Evolutionary conservation across 106 monocot species (phyloP).

Genomic region (Acorus calamus): DNA sequence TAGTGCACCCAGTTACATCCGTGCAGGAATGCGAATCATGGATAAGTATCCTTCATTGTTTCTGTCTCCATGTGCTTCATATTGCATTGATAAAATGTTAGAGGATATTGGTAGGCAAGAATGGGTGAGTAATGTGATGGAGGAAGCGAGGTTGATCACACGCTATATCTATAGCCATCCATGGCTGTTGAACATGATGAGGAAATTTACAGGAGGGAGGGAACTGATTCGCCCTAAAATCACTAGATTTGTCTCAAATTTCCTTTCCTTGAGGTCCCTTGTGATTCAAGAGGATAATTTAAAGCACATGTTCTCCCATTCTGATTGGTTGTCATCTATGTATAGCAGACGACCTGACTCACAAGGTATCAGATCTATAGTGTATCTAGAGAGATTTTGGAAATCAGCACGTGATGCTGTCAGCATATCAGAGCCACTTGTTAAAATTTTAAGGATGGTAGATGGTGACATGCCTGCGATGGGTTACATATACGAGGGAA

Average conservation of each 20-base stretch:
- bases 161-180: conserved; percentile 20
- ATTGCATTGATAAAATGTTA: conserved; percentile 38
- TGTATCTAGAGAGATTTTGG: conserved; percentile 41
- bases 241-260: conserved; percentile 22
- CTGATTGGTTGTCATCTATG: conserved; percentile 34
- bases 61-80: conserved; percentile 43
- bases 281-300: conserved; percentile 32
- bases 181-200: conserved; percentile 19
- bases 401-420: conserved; percentile 34
- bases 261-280: conserved; percentile 39
- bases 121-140: conserved; percentile 18
- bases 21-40: conserved; percentile 16
- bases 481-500: conserved; percentile 39
- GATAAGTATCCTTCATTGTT: conserved; percentile 39
- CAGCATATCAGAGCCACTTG: conserved; percentile 28
- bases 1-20: conserved; percentile 22
- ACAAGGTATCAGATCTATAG: conserved; percentile 31
- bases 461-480: conserved; percentile 47
- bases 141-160: conserved; percentile 21
- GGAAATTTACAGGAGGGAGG: conserved; percentile 23
- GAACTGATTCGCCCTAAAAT: conserved; percentile 32
- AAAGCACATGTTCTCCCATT: conserved; percentile 39
- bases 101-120: conserved; percentile 40
- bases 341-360: conserved; percentile 27
- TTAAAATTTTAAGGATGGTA: conserved; percentile 36